Percentiles rank a stretch among this genome's conserved stretches.
These are phyloP conservation scores for Pythium myriotylum DNA, from an alignment of 352 stramenopile species.

Conservation along the genomic window DNA sequence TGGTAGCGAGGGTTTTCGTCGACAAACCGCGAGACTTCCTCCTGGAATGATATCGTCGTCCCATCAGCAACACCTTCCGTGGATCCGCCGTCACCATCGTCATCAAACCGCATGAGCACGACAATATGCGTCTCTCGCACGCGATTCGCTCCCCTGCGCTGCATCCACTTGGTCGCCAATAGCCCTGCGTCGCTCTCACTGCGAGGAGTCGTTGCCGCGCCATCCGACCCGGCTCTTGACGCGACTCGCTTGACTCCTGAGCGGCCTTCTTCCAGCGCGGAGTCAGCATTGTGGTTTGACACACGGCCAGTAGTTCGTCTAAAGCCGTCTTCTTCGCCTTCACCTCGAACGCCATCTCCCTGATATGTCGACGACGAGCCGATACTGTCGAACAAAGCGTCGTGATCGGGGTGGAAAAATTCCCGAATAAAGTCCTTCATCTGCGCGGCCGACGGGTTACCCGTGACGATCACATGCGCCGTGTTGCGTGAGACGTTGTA, in stretches of 20 bases:
- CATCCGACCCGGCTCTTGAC: not conserved
- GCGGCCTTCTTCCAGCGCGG: slow-evolving; percentile 9
- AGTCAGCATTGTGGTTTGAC: not conserved
- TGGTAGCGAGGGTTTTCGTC: slow-evolving; percentile 67
- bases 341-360: slow-evolving; percentile 11
- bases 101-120: slow-evolving; percentile 76
- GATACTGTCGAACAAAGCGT: slow-evolving; percentile 34
- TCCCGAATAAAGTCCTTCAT: slow-evolving; percentile 88
- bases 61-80: slow-evolving; percentile 5
- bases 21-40: slow-evolving; percentile 71
- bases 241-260: not conserved
- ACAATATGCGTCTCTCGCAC: slow-evolving; percentile 84
- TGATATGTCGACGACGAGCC: slow-evolving; percentile 12
- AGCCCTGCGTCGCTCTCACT: slow-evolving; percentile 12
- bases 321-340: slow-evolving; percentile 5
- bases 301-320: not conserved
- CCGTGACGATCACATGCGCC: slow-evolving; percentile 84
- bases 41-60: slow-evolving; percentile 46
- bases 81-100: slow-evolving; percentile 29
- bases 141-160: slow-evolving; percentile 39
- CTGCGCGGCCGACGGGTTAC: slow-evolving; percentile 76
- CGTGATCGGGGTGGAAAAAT: slow-evolving; percentile 88
- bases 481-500: slow-evolving; percentile 75
- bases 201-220: slow-evolving; percentile 5
- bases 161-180: slow-evolving; percentile 52